phyloP scores from a whole-genome alignment of 805 yeast genomes.

The Lipomyces starkeyi region DNA sequence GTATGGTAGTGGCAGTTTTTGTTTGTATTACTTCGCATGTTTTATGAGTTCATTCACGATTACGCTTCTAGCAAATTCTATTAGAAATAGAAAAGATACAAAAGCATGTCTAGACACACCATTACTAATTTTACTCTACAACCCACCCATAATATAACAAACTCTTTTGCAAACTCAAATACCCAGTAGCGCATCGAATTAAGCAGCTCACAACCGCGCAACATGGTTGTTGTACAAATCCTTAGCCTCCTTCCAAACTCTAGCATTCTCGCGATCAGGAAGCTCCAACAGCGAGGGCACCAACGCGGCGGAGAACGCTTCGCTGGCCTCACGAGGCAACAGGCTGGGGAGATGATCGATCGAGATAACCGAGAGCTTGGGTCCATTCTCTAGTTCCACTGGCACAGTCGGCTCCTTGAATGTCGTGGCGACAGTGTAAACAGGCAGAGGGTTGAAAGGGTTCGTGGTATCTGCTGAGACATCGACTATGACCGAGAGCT shows the following conservation, averaged over 20 bases:
- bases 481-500: constrained; percentile 89
- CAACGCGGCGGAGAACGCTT: constrained; percentile 83
- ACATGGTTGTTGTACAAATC: constrained; percentile 83
- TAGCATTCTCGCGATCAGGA: constrained; percentile 79
- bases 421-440: constrained; percentile 86
- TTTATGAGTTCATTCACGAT: not conserved
- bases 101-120: not conserved
- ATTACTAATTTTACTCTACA: not conserved
- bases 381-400: constrained; percentile 74
- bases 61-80: not conserved
- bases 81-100: constrained; percentile 14
- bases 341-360: constrained; percentile 96
- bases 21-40: not conserved
- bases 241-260: constrained; percentile 93
- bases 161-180: not conserved
- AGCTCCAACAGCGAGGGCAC: constrained; percentile 86
- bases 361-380: constrained; percentile 87
- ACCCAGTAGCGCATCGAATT: not conserved
- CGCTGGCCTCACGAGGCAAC: constrained; percentile 97
- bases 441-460: constrained; percentile 97
- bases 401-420: constrained; percentile 88
- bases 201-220: constrained; percentile 57
- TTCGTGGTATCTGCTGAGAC: constrained; percentile 99
- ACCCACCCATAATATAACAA: not conserved
- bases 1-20: not conserved